phyloP scores from a whole-genome alignment of 2,329 filamentous ascomycete species.

The Calcarisporium arbuscula region DNA sequence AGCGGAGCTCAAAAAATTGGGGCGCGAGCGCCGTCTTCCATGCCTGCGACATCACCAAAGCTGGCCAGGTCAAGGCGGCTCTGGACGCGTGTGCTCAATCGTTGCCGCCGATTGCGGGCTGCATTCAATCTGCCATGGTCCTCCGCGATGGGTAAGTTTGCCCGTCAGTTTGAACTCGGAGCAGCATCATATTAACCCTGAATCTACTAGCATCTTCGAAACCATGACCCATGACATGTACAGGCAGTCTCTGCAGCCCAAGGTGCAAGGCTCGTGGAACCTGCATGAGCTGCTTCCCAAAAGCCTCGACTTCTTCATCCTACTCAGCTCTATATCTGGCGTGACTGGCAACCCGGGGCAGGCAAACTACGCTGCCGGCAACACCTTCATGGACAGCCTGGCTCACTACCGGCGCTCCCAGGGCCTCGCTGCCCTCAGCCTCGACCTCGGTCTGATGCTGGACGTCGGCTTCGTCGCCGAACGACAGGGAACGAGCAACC shows the following conservation, averaged over 20 bases:
- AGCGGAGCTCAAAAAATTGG: slow-evolving; percentile 3
- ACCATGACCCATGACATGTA: slow-evolving; percentile 19
- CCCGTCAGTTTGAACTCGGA: too few relatives aligned
- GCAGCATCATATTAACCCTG: too few relatives aligned
- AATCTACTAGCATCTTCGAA: slow-evolving; percentile 22
- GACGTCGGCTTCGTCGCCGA: slow-evolving; percentile 20
- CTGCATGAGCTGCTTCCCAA: slow-evolving; percentile 19
- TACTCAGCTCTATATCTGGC: slow-evolving; percentile 25
- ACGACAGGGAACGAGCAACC: too few relatives aligned
- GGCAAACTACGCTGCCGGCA: slow-evolving; percentile 30
- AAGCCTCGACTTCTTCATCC: slow-evolving; percentile 29
- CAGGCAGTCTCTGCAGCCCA: slow-evolving; percentile 18
- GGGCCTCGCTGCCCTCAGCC: slow-evolving; percentile 10
- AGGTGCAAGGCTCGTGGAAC: slow-evolving; percentile 22
- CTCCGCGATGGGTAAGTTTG: slow-evolving; percentile 8
- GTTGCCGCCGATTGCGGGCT: slow-evolving; percentile 1
- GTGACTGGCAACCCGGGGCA: slow-evolving; percentile 26
- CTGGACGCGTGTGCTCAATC: background rate
- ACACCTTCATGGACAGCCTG: slow-evolving; percentile 20
- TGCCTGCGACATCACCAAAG: slow-evolving; percentile 6
- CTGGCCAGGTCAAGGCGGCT: background rate
- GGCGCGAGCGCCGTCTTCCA: too few relatives aligned
- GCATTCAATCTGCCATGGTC: slow-evolving; percentile 17
- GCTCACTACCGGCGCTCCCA: slow-evolving; percentile 7
- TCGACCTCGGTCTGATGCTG: slow-evolving; percentile 9